A percentile compares a stretch with the other conserved stretches of the same genome.
Conservation (phyloP, 306 rosid species). For the Lathyrus aphaca region DNA sequence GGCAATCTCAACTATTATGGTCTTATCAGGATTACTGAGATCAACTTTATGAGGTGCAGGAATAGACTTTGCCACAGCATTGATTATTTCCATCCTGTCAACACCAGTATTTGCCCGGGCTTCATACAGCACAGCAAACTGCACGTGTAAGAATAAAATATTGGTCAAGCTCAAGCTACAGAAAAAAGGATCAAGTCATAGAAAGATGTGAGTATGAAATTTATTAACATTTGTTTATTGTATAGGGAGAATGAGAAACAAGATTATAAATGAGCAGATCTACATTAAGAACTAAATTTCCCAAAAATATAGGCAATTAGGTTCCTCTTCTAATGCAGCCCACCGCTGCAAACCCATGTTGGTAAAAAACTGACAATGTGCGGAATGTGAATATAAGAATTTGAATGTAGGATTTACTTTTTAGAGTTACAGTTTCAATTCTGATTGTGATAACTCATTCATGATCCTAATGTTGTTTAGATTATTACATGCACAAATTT, state of each 20-base stretch:
- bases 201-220: background rate
- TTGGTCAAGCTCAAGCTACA: constrained; percentile 35
- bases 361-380: background rate
- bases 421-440: constrained; percentile 8
- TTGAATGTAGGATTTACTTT: background rate
- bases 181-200: constrained; percentile 2
- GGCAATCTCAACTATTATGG: constrained; percentile 88
- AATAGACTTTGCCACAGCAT: constrained; percentile 83
- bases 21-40: constrained; percentile 80
- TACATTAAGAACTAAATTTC: constrained; percentile 10
- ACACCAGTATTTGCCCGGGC: constrained; percentile 93
- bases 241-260: background rate
- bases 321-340: background rate
- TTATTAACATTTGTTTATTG: background rate
- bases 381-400: background rate
- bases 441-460: constrained; percentile 2
- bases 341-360: background rate
- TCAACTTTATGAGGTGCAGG: constrained; percentile 96
- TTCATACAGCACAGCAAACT: constrained; percentile 93
- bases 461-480: background rate
- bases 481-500: background rate
- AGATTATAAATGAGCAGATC: background rate
- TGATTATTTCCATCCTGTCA: constrained; percentile 86
- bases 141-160: constrained; percentile 30
- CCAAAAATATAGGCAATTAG: background rate